Evolutionary conservation across 139 green algal species (phyloP).

Genomic region (Auxenochlorella pyrenoidosa): DNA sequence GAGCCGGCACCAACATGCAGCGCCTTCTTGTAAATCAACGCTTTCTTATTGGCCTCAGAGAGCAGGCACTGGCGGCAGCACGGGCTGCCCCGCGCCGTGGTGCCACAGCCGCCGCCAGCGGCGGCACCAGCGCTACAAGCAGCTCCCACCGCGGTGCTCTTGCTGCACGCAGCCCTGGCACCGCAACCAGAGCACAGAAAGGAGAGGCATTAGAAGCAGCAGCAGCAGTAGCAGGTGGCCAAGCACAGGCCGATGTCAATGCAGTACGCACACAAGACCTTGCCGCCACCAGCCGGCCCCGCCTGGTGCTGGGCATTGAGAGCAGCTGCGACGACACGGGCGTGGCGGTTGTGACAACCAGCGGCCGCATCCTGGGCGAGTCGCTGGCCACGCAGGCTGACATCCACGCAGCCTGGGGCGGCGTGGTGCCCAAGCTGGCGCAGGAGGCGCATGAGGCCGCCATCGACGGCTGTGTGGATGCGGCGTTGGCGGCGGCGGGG

Average conservation of each 20-base stretch:
- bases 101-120: neutral
- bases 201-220: too few relatives aligned
- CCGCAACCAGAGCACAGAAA: too few relatives aligned
- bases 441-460: slow-evolving; percentile 88
- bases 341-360: slow-evolving; percentile 83
- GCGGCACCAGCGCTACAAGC: neutral
- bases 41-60: neutral
- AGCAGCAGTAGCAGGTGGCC: too few relatives aligned
- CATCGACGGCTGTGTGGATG: slow-evolving; percentile 89
- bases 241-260: neutral
- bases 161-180: too few relatives aligned
- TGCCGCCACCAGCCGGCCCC: neutral
- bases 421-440: slow-evolving; percentile 95
- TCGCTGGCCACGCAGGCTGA: slow-evolving; percentile 84
- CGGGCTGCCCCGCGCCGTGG: neutral
- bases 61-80: neutral
- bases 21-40: neutral
- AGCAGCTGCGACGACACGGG: slow-evolving; percentile 97
- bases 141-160: neutral
- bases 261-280: neutral
- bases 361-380: slow-evolving; percentile 83
- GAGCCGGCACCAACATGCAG: neutral
- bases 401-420: slow-evolving; percentile 92
- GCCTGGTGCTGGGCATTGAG: slow-evolving; percentile 95
- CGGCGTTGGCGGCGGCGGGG: slow-evolving; percentile 70